Conservation (phyloP, 2,329 filamentous ascomycete species). For the Nemania sp. region DNA sequence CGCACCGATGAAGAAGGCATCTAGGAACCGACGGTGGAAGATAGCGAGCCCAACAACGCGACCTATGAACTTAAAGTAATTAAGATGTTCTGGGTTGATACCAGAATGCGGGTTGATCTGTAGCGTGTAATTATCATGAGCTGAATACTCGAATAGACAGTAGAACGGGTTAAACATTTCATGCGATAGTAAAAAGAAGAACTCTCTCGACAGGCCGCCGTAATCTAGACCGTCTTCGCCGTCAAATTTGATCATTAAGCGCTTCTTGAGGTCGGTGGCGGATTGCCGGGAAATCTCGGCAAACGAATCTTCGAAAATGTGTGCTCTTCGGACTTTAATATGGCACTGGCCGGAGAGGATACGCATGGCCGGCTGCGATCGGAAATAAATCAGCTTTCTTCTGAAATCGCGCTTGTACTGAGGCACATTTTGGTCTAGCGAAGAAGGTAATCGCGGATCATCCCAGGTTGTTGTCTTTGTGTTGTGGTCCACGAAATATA, state of each 20-base stretch:
- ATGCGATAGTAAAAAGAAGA: conserved; percentile 98
- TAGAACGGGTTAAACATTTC: conserved; percentile 99
- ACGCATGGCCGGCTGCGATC: conserved; percentile 92
- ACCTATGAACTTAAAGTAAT: conserved; percentile 99
- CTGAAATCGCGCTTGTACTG: conserved; percentile 99
- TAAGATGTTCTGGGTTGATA: conserved; percentile 98
- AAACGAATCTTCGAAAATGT: conserved; percentile 99
- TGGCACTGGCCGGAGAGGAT: conserved; percentile 97
- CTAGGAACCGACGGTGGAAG: conserved; percentile 95
- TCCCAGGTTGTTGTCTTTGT: conserved; percentile 99
- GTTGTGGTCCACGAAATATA: conserved; percentile 99
- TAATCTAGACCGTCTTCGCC: conserved; percentile 98
- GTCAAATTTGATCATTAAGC: conserved; percentile 99
- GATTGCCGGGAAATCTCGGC: conserved; percentile 98
- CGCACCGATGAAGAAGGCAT: conserved; percentile 98
- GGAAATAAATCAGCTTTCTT: conserved; percentile 98
- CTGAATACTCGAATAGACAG: conserved; percentile 98
- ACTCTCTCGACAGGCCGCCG: conserved; percentile 94
- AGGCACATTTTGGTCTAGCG: conserved; percentile 94
- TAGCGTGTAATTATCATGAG: conserved; percentile 99
- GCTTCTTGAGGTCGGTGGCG: conserved; percentile 94
- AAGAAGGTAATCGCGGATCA: conserved; percentile 91
- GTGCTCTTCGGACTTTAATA: conserved; percentile 93
- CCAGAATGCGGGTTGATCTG: conserved; percentile 99
- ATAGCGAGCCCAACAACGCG: conserved; percentile 96